Percentiles rank a stretch among this genome's conserved stretches.
phyloP scores from a whole-genome alignment of 306 rosid species.

The Alnus glutinosa region DNA sequence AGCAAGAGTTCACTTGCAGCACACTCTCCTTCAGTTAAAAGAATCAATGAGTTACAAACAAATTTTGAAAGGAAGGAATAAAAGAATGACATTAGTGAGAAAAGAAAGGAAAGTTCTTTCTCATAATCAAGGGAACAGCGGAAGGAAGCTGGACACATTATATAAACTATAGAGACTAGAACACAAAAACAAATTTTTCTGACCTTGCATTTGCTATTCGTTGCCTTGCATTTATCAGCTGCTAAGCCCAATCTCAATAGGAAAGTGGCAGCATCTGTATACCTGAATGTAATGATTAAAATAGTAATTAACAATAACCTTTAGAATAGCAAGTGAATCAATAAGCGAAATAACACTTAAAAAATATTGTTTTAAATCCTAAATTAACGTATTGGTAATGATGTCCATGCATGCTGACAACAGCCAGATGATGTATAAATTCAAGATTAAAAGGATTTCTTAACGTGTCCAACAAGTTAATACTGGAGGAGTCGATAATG shows the following conservation, averaged over 20 bases:
- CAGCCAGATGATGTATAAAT: not conserved
- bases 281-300: conserved; percentile 50
- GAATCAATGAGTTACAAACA: not conserved
- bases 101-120: not conserved
- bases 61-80: not conserved
- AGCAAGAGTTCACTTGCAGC: not conserved
- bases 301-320: conserved; percentile 3
- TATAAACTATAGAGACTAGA: conserved; percentile 1
- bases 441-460: not conserved
- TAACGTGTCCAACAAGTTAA: not conserved
- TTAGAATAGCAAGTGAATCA: not conserved
- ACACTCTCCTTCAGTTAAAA: not conserved
- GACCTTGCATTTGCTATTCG: conserved; percentile 91
- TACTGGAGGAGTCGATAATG: not conserved
- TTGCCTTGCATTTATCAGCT: conserved; percentile 89
- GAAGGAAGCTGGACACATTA: not conserved
- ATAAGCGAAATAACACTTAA: not conserved
- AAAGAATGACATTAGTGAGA: not conserved
- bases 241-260: conserved; percentile 78
- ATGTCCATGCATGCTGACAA: not conserved
- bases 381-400: not conserved
- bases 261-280: conserved; percentile 78
- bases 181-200: not conserved
- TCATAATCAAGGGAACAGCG: not conserved
- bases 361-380: not conserved